Evolutionary conservation across 2,329 filamentous ascomycete species (phyloP).

Genomic region (Massarina eburnea): DNA sequence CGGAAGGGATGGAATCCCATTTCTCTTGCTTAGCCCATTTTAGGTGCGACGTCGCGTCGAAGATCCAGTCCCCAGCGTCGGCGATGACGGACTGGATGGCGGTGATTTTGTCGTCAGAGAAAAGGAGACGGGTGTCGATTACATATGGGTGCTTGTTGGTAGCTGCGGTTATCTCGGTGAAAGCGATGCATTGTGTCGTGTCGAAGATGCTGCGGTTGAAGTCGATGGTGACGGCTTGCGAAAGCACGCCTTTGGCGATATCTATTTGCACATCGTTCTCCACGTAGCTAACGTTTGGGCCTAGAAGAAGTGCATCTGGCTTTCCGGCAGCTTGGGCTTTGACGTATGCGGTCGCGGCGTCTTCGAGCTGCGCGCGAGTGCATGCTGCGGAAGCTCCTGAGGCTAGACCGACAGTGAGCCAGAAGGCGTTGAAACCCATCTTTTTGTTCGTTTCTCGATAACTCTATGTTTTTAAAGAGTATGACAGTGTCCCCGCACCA

Average conservation of each 20-base stretch:
- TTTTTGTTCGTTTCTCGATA: not conserved
- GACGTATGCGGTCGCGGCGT: constrained; percentile 14
- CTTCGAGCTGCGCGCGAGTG: constrained; percentile 15
- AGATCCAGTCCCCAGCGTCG: constrained; percentile 24
- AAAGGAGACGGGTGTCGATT: constrained; percentile 16
- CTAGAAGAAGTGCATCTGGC: constrained; percentile 8
- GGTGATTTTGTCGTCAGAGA: constrained; percentile 12
- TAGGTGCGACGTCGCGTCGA: constrained; percentile 20
- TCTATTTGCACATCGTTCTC: constrained; percentile 17
- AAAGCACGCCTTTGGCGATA: constrained; percentile 14
- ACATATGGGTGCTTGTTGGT: constrained; percentile 23
- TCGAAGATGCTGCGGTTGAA: constrained; percentile 21
- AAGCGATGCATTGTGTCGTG: constrained; percentile 21
- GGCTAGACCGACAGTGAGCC: constrained; percentile 4
- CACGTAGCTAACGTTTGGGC: constrained; percentile 13
- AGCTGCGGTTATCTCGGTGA: constrained; percentile 21
- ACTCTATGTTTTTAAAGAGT: not conserved
- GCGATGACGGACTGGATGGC: constrained; percentile 19
- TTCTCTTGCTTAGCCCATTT: constrained; percentile 11
- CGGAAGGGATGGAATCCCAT: constrained; percentile 16
- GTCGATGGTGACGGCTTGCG: constrained; percentile 17
- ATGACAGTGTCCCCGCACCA: no score
- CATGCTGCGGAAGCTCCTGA: constrained; percentile 15
- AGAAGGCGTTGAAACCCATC: not conserved
- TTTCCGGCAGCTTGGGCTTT: constrained; percentile 19